Conservation (phyloP, 2,329 filamentous ascomycete genomes). For the Nemania abortiva region DNA sequence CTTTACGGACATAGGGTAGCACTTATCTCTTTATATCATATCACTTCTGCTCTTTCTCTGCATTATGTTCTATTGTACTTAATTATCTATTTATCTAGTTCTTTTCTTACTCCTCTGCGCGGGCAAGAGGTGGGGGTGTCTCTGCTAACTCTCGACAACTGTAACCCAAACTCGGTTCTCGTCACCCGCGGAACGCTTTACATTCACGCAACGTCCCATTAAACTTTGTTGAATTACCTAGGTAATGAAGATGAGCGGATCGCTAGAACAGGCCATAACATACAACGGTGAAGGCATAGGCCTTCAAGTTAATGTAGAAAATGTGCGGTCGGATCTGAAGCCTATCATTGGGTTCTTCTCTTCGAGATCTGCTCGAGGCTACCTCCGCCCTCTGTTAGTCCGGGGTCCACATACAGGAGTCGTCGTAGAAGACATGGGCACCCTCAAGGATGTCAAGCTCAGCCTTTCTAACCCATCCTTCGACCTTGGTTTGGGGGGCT, state of each 20-base stretch:
- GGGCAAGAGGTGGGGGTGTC: too few species aligned
- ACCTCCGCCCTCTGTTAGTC: neutral
- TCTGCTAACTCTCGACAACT: too few species aligned
- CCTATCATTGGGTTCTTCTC: conserved; percentile 10
- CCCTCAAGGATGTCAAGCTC: neutral
- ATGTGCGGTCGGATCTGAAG: conserved; percentile 30
- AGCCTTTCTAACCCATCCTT: conserved; percentile 22
- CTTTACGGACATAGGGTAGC: too few species aligned
- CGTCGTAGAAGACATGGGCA: neutral
- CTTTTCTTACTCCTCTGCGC: too few species aligned
- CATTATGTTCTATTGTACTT: too few species aligned
- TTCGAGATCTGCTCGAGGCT: conserved; percentile 10
- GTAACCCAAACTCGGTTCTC: neutral
- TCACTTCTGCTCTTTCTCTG: too few species aligned
- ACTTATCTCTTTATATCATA: too few species aligned
- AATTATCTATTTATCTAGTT: too few species aligned
- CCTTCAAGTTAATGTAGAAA: conserved; percentile 15
- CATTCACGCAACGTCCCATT: neutral
- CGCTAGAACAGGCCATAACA: neutral
- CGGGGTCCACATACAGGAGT: neutral
- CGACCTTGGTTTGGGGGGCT: conserved; percentile 42
- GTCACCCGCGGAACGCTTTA: neutral
- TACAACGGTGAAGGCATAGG: neutral
- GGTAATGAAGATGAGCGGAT: conserved; percentile 7
- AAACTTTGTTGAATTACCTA: neutral